Conservation (phyloP, 2,329 filamentous ascomycete species). For the Neoascochyta sp. region DNA sequence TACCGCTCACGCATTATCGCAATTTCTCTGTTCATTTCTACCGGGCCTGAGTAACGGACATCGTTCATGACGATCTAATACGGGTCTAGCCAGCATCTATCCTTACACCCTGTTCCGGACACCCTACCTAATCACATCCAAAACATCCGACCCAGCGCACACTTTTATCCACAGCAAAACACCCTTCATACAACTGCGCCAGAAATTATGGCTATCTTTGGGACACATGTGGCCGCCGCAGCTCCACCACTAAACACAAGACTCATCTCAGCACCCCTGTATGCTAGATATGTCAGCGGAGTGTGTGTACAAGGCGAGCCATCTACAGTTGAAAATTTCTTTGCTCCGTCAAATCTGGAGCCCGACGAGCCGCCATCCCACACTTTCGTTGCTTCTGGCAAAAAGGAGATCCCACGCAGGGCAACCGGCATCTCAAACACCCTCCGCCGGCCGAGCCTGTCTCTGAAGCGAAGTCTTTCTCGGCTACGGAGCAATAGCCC, state of each 20-base stretch:
- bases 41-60: too few species aligned
- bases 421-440: conserved; percentile 25
- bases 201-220: conserved; percentile 10
- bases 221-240: conserved; percentile 9
- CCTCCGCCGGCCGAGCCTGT: conserved; percentile 24
- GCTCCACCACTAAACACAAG: conserved; percentile 21
- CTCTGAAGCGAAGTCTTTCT: conserved; percentile 25
- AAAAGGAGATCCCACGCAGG: conserved; percentile 23
- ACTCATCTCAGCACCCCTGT: conserved; percentile 32
- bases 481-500: conserved; percentile 17
- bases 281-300: conserved; percentile 32
- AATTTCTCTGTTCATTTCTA: conserved; percentile 6
- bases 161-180: too few species aligned
- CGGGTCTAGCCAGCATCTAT: too few species aligned
- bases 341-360: conserved; percentile 14
- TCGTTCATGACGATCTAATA: too few species aligned
- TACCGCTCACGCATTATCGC: conserved; percentile 8
- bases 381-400: conserved; percentile 20
- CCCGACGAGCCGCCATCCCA: conserved; percentile 28
- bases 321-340: conserved; percentile 18
- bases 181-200: too few species aligned
- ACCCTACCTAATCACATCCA: too few species aligned
- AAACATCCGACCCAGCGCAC: conserved; percentile 16
- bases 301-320: conserved; percentile 23
- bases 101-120: too few species aligned